Base-by-base conservation (phyloP, 805 yeast species). In the Wickerhamomyces chambardii region DNA sequence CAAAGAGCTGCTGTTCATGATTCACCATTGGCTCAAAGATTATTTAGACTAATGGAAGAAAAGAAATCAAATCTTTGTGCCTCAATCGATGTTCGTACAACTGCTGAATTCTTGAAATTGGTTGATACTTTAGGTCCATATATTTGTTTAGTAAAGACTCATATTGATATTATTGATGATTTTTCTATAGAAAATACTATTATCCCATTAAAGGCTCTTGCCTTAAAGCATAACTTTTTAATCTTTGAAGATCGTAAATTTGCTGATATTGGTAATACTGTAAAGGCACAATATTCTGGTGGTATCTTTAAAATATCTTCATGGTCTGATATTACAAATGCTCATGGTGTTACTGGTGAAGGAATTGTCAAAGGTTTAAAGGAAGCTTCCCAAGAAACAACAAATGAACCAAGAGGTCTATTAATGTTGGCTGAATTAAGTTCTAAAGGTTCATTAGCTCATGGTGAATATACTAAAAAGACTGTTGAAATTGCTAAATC, bases 261-360 rank as follows among this genome's bases (percentile, higher is more conserved):
- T 60, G 98, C 99, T 17, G 99, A 92, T 59, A 92, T 92, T 48
- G 99, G 99, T 15, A 86, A 89, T 53, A 92, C 98, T 1, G 98
- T 92, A 36, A 89, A 90, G 62, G 73, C 85, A 31, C 98, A 92
- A 60, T 92, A 90, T 59, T 66, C 83, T 24, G 85, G 94, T 28
- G 98, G 98, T 31, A 80, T 85, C 10, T 87, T 76, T 64, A 78
- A 75, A 53, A 90, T 90, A 41, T 92, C 95, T 12, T 64, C 78
- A 50, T 92, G 98, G 98, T 78, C 97, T 1, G 96, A 92, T 53
- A 87, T 92, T 46, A 90, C 97, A 26, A 92, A 92, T 58, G 97
- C 97, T 1, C 98, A 92, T 51, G 95, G 97, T 39, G 89, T 92
- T 24, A 90, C 97, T 3, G 99, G 99, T 17, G 78, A 81, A 0